Conservation (phyloP, 352 stramenopile species). For the Blastocystis sp. region DNA sequence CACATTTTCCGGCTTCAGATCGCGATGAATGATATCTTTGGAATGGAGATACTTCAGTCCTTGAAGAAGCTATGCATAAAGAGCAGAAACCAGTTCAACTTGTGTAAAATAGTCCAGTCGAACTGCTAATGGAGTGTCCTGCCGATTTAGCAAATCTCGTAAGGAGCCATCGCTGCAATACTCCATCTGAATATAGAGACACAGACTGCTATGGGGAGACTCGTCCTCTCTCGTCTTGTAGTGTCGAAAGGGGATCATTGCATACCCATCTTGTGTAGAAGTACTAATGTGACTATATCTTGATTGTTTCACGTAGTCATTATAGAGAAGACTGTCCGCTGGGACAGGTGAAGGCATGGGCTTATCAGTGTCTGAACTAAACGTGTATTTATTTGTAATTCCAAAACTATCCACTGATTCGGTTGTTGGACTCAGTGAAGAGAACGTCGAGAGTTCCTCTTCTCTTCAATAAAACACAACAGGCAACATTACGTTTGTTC, state of each 20-base stretch:
- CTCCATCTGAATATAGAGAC: slow-evolving; percentile 31
- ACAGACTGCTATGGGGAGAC: neutral
- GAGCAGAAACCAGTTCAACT: neutral
- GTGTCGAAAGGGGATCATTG: neutral
- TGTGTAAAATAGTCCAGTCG: slow-evolving; percentile 29
- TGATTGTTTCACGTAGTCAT: neutral
- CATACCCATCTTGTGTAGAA: neutral
- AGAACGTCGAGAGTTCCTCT: neutral
- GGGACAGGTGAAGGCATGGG: neutral
- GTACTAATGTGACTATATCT: neutral
- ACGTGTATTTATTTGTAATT: neutral
- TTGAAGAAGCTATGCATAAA: neutral
- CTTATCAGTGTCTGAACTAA: neutral
- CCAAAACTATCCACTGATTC: neutral
- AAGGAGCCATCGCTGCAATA: slow-evolving; percentile 16
- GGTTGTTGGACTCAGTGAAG: neutral
- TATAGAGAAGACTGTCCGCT: neutral
- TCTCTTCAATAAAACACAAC: neutral
- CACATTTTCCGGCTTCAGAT: slow-evolving; percentile 92
- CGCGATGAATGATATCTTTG: slow-evolving; percentile 82
- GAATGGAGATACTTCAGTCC: slow-evolving; percentile 20
- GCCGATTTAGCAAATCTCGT: neutral
- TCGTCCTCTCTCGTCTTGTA: neutral
- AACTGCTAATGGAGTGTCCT: neutral
- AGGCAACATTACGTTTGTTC: neutral